Conservation (phyloP, 2,329 filamentous ascomycete genomes). For the Ophiostoma fasciatum region DNA sequence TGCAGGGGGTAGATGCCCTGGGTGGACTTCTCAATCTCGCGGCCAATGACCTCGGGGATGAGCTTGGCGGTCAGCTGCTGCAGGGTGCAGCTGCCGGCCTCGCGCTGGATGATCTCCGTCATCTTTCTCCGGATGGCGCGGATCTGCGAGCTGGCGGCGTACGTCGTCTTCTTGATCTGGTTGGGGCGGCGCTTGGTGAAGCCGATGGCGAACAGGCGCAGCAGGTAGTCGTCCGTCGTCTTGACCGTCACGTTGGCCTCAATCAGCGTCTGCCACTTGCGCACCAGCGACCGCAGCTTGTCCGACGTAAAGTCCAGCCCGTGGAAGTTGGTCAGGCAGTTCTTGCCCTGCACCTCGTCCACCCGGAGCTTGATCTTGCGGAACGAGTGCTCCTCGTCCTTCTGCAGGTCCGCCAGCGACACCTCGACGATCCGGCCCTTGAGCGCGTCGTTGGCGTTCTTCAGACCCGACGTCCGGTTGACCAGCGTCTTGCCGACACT, state of each 20-base stretch:
- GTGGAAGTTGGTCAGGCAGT: constrained; percentile 99
- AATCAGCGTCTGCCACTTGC: constrained; percentile 99
- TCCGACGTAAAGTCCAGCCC: constrained; percentile 99
- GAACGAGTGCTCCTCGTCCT: constrained; percentile 99
- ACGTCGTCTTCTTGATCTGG: constrained; percentile 99
- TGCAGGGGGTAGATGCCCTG: constrained; percentile 99
- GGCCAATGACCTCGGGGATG: constrained; percentile 97
- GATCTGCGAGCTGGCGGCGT: constrained; percentile 93
- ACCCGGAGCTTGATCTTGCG: constrained; percentile 98
- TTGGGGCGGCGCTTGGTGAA: constrained; percentile 99
- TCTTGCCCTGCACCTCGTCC: constrained; percentile 99
- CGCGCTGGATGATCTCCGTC: constrained; percentile 95
- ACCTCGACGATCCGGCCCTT: constrained; percentile 99
- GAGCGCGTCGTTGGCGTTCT: constrained; percentile 98
- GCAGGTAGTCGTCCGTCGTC: constrained; percentile 99
- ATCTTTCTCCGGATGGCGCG: constrained; percentile 99
- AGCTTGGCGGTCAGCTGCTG: constrained; percentile 96
- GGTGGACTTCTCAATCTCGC: constrained; percentile 98
- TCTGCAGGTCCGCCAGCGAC: constrained; percentile 96
- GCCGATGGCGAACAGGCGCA: constrained; percentile 96
- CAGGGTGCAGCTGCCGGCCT: constrained; percentile 87
- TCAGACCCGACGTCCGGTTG: constrained; percentile 98
- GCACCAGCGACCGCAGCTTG: constrained; percentile 97
- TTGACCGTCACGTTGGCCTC: constrained; percentile 99
- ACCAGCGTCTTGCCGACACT: constrained; percentile 99